Conservation (phyloP, 75 land plant genomes). For the Pinus albicaulis region DNA sequence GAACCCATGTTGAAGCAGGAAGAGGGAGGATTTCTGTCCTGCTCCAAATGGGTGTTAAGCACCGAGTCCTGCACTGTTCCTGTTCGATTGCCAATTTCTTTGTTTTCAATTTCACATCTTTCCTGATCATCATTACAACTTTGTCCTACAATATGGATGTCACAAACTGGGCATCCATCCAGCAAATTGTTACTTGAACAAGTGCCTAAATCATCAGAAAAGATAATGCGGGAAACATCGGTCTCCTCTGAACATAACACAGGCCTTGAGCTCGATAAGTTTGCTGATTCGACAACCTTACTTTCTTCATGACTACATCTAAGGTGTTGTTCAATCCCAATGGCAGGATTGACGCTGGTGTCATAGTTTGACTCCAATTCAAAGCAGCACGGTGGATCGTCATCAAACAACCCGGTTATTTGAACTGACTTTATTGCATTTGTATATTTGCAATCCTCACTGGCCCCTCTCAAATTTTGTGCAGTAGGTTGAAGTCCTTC, state of each 20-base stretch:
- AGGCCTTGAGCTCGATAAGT: neutral
- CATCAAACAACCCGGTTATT: neutral
- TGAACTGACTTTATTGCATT: neutral
- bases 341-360: neutral
- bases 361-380: neutral
- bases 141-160: too few relatives aligned
- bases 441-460: neutral
- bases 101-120: too few relatives aligned
- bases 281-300: neutral
- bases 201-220: too few relatives aligned
- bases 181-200: too few relatives aligned
- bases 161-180: too few relatives aligned
- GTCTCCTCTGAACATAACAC: neutral
- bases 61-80: too few relatives aligned
- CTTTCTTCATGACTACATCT: conserved; percentile 1
- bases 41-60: too few relatives aligned
- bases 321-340: neutral
- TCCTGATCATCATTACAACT: too few relatives aligned
- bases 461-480: neutral
- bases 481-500: neutral
- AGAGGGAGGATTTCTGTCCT: too few relatives aligned
- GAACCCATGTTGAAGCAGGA: too few relatives aligned
- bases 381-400: neutral
- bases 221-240: neutral
- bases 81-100: too few relatives aligned